These are phyloP conservation scores for Sporothrix schenckii DNA, from an alignment of 2,329 filamentous ascomycete species.

Conservation along the genomic window DNA sequence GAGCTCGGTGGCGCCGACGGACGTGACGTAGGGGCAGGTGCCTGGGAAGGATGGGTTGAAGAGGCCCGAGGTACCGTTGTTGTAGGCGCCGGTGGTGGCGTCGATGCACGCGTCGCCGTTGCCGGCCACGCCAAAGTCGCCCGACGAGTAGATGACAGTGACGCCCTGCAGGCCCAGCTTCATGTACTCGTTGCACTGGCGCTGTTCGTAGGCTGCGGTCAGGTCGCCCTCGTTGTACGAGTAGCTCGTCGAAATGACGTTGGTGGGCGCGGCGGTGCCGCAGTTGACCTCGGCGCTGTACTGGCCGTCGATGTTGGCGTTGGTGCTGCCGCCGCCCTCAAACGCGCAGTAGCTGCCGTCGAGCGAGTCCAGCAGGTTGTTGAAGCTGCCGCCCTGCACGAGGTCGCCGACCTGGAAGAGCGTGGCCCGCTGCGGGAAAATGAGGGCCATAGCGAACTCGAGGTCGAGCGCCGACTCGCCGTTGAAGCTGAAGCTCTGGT, in stretches of 20 bases:
- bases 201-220: conserved; percentile 51
- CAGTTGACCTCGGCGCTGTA: conserved; percentile 50
- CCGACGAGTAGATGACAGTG: conserved; percentile 54
- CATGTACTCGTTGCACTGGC: conserved; percentile 61
- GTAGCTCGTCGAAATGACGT: conserved; percentile 60
- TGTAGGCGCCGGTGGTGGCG: conserved; percentile 39
- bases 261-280: conserved; percentile 50
- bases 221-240: conserved; percentile 56
- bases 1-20: conserved; percentile 56
- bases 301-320: conserved; percentile 39
- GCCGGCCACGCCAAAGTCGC: conserved; percentile 54
- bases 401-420: conserved; percentile 54
- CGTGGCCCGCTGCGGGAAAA: conserved; percentile 55
- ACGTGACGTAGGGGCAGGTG: conserved; percentile 54
- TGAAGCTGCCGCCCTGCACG: conserved; percentile 39
- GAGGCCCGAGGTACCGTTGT: conserved; percentile 43
- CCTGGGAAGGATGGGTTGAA: conserved; percentile 55
- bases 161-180: conserved; percentile 59
- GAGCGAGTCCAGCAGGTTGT: conserved; percentile 47
- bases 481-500: conserved; percentile 47
- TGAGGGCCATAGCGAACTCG: conserved; percentile 49
- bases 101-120: conserved; percentile 46
- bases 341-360: conserved; percentile 52
- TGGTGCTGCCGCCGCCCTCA: conserved; percentile 45
- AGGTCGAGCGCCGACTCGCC: conserved; percentile 45